phyloP scores from a whole-genome alignment of 192 early-diverging fungal species.

The Coemansia interrupta region DNA sequence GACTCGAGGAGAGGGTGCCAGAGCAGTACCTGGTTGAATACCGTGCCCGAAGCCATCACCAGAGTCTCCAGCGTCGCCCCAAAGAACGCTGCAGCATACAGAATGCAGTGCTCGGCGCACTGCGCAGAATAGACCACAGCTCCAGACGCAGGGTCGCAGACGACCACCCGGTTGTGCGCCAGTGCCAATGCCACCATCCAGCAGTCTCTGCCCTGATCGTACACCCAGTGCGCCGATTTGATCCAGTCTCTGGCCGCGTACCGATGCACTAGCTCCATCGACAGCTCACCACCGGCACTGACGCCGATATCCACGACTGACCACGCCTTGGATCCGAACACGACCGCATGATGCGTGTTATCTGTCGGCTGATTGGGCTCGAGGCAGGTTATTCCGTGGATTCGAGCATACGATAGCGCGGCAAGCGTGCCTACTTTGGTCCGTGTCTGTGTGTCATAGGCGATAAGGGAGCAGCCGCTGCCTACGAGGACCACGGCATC shows the following conservation, averaged over 20 bases:
- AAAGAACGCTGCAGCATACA: slow-evolving; percentile 73
- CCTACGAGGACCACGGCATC: slow-evolving; percentile 34
- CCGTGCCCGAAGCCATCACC: slow-evolving; percentile 71
- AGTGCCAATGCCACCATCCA: slow-evolving; percentile 59
- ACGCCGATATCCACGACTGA: slow-evolving; percentile 13
- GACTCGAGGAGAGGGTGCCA: slow-evolving; percentile 44
- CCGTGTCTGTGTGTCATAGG: slow-evolving; percentile 22
- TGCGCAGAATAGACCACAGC: slow-evolving; percentile 40
- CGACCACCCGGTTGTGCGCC: slow-evolving; percentile 70
- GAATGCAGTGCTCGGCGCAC: slow-evolving; percentile 66
- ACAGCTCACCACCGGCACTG: not conserved
- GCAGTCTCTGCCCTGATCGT: slow-evolving; percentile 7
- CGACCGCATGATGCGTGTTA: slow-evolving; percentile 10
- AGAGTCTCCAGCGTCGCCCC: slow-evolving; percentile 54
- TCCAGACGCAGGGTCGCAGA: slow-evolving; percentile 45
- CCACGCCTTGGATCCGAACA: slow-evolving; percentile 56
- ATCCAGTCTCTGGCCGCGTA: slow-evolving; percentile 70
- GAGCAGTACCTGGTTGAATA: slow-evolving; percentile 76
- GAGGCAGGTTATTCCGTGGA: slow-evolving; percentile 46
- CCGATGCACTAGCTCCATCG: slow-evolving; percentile 21
- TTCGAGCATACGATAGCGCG: slow-evolving; percentile 30
- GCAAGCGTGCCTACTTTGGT: slow-evolving; percentile 1
- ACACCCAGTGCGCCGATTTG: slow-evolving; percentile 69
- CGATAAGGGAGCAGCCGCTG: slow-evolving; percentile 38
- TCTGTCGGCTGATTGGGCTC: too few relatives aligned